These are phyloP conservation scores for Diplosphaera chodatii DNA, from an alignment of 139 green algal genomes.

Conservation along the genomic window DNA sequence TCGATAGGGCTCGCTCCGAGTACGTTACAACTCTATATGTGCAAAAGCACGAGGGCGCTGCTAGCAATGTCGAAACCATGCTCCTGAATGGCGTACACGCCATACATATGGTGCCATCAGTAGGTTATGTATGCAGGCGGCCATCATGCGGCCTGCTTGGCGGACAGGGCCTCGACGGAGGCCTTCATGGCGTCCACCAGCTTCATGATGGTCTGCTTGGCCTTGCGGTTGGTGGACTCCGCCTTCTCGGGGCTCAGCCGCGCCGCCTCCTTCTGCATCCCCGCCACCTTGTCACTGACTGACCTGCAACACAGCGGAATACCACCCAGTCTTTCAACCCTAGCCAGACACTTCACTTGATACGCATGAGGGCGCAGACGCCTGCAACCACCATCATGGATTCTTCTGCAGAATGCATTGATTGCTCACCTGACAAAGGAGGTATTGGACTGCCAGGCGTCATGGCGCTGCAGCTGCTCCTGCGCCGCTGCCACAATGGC, in stretches of 20 bases:
- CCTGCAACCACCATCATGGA: too few relatives aligned
- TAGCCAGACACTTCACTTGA: too few relatives aligned
- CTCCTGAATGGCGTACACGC: too few relatives aligned
- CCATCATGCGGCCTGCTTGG: neutral
- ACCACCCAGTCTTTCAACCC: too few relatives aligned
- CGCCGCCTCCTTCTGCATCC: conserved; percentile 7
- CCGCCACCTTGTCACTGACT: conserved; percentile 5
- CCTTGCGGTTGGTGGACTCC: neutral
- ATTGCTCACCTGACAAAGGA: neutral
- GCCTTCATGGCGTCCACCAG: neutral
- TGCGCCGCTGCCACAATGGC: neutral
- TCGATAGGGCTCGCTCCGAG: too few relatives aligned
- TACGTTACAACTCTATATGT: too few relatives aligned
- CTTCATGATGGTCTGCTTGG: neutral
- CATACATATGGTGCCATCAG: too few relatives aligned
- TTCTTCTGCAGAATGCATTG: too few relatives aligned
- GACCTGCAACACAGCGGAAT: neutral
- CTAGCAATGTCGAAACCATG: too few relatives aligned
- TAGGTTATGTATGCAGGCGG: too few relatives aligned
- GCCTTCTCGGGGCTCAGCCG: conserved; percentile 8
- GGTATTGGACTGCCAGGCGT: neutral
- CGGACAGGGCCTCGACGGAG: neutral
- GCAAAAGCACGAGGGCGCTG: too few relatives aligned
- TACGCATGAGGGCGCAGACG: too few relatives aligned
- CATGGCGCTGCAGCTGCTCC: neutral